Base-by-base conservation (phyloP, 768 basidiomycete genomes). In the Macrocybe gigantea region DNA sequence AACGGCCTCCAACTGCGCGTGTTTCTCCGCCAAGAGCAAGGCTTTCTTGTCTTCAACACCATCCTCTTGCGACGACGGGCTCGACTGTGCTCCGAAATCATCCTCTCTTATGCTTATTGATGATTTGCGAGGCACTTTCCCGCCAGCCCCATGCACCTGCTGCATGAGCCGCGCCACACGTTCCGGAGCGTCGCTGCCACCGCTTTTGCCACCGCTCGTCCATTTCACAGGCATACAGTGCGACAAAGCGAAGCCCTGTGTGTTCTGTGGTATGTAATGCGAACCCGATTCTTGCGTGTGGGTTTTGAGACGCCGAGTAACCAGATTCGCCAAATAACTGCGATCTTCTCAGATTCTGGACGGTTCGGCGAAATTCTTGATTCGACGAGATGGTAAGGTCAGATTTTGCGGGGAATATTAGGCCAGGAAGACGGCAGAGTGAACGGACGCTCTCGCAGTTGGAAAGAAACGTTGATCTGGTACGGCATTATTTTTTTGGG, bases 311-410 rank as follows among this genome's bases (percentile, higher is more conserved):
- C 22, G 22, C 22, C 15, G 35, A 38, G 53, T 51, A 45, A 41
- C 46, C 22, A 22, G 4, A 22, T 22, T 22, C 22, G 34, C 38
- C 36, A 42, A 51, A 44, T 52, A 46, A 33, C 41, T 50, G 64
- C 66, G 82, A 84, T 84, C 84, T 87, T 74, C 53, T 44, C 66
- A 68, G 74, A 81, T 88, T 70, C 75, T 61, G 64, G 64, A 82
- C 74, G 73, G 80, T 84, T 84, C 67, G 64, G 53, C 51, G 64
- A 69, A 72, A 63, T 85, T 80, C 66, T 79, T 85, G 73, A 79
- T 70, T 50, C 52, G 43, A 45, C 15, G 51, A 48, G 50, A 63
- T 61, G 59, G 49, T 54, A 41, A 15, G 37, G 37, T 41, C 32
- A 33, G 47, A 36, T 51, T 48, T 59, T 41, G 49, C 45, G 44